These are phyloP conservation scores for Talaromyces sp. DNA, from an alignment of 2,329 filamentous ascomycete species.

Conservation along the genomic window DNA sequence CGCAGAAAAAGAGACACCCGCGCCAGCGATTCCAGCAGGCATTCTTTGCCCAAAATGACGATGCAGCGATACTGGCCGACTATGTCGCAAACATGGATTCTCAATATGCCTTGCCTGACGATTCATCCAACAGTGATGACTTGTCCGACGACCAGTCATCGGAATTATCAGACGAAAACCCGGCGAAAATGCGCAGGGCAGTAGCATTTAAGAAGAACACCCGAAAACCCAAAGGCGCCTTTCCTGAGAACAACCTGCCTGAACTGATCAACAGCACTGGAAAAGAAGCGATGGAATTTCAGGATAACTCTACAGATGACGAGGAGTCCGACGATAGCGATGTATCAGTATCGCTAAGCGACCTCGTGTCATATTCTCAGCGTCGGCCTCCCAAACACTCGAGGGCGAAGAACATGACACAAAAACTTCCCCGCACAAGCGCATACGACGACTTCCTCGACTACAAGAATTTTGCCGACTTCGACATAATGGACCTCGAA, in stretches of 20 bases:
- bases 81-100: conserved; percentile 36
- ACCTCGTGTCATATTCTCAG: conserved; percentile 10
- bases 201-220: background rate
- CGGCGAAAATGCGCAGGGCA: conserved; percentile 9
- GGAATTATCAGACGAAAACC: conserved; percentile 15
- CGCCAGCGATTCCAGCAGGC: background rate
- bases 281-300: background rate
- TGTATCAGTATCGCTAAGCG: conserved; percentile 44
- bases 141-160: conserved; percentile 16
- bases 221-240: background rate
- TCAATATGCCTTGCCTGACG: background rate
- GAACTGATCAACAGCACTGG: background rate
- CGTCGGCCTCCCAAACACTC: background rate
- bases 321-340: conserved; percentile 7
- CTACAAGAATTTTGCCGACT: conserved; percentile 59
- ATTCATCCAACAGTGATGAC: conserved; percentile 18
- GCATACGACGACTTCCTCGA: conserved; percentile 56
- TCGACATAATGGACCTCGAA: conserved; percentile 83
- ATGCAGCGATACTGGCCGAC: conserved; percentile 40
- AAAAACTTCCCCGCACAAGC: conserved; percentile 47
- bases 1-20: background rate
- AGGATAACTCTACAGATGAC: conserved; percentile 2
- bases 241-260: background rate
- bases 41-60: conserved; percentile 31
- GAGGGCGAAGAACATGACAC: conserved; percentile 7